A percentile compares a stretch with the other conserved stretches of the same genome.
Conservation (phyloP, 257 asterid genomes). For the Gentiana macrophylla region DNA sequence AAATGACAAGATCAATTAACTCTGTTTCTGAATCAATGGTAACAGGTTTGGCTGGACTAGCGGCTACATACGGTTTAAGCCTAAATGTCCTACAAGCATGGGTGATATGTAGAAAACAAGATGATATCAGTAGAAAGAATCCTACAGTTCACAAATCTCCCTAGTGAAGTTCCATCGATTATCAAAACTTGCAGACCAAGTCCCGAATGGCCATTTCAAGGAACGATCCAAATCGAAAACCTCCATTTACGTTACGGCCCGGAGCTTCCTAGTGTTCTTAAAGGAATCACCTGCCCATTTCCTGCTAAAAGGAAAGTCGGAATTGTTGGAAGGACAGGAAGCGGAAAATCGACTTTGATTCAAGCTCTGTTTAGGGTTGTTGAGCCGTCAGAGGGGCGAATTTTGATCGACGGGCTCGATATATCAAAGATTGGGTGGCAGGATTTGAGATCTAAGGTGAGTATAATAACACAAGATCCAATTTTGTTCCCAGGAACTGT, state of each 20-base stretch:
- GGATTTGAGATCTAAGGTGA: constrained; percentile 62
- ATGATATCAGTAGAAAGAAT: constrained; percentile 79
- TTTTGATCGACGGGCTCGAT: constrained; percentile 7
- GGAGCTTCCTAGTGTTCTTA: constrained; percentile 55
- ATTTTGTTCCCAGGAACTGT: constrained; percentile 68
- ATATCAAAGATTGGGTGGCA: constrained; percentile 58
- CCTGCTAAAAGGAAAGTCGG: constrained; percentile 57
- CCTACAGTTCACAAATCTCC: constrained; percentile 50
- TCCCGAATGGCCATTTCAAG: constrained; percentile 56
- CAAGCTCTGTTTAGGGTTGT: constrained; percentile 80
- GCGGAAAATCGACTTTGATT: constrained; percentile 81
- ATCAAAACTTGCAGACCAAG: constrained; percentile 44
- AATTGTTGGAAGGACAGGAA: constrained; percentile 18
- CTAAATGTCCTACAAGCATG: constrained; percentile 76
- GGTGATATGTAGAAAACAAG: constrained; percentile 81
- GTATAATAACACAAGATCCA: constrained; percentile 15
- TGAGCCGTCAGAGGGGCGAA: constrained; percentile 57
- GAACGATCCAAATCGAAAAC: constrained; percentile 46
- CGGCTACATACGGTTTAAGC: constrained; percentile 80
- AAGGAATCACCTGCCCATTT: constrained; percentile 62
- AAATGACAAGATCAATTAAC: background rate
- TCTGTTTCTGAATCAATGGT: background rate
- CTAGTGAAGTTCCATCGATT: constrained; percentile 60
- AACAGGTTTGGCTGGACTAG: constrained; percentile 79
- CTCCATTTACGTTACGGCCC: constrained; percentile 12